Evolutionary conservation across 2,329 filamentous ascomycete genomes (phyloP).

Genomic region (Hypoxylon sp.): DNA sequence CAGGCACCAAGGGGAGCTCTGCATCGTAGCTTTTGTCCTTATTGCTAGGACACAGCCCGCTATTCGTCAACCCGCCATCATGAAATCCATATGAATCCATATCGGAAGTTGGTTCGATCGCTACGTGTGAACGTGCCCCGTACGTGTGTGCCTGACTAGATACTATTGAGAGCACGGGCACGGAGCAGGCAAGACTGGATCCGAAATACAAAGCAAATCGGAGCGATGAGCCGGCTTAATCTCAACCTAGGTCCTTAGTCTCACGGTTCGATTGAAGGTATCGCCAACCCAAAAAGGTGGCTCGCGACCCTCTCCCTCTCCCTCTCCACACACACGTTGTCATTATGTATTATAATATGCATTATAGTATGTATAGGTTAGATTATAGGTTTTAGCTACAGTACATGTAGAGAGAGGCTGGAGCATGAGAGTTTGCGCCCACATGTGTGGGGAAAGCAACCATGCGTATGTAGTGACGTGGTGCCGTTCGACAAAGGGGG

Average conservation of each 20-base stretch:
- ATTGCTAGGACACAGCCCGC: slow-evolving; percentile 16
- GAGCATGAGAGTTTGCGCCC: slow-evolving; percentile 34
- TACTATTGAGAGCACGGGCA: slow-evolving; percentile 19
- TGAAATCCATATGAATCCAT: slow-evolving; percentile 11
- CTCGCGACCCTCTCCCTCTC: slow-evolving; percentile 33
- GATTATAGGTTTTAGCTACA: slow-evolving; percentile 12
- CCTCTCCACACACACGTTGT: slow-evolving; percentile 44
- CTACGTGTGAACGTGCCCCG: slow-evolving; percentile 35
- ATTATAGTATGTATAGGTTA: slow-evolving; percentile 12
- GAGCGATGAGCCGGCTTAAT: slow-evolving; percentile 33
- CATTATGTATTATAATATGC: slow-evolving; percentile 17
- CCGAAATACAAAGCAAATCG: slow-evolving; percentile 41
- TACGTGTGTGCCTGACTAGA: slow-evolving; percentile 37
- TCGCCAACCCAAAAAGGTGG: slow-evolving; percentile 46
- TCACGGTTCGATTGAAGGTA: slow-evolving; percentile 46
- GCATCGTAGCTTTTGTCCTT: slow-evolving; percentile 34
- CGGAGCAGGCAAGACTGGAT: slow-evolving; percentile 15
- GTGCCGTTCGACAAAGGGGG: slow-evolving; percentile 50
- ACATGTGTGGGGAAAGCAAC: slow-evolving; percentile 42
- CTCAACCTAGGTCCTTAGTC: slow-evolving; percentile 39
- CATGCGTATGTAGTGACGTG: slow-evolving; percentile 51
- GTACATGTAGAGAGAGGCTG: slow-evolving; percentile 20
- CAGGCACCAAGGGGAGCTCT: slow-evolving; percentile 40
- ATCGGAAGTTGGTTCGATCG: slow-evolving; percentile 33
- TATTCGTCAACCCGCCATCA: slow-evolving; percentile 34